phyloP scores from a whole-genome alignment of 2,329 filamentous ascomycete species.

The Pyricularia pennisetigena region DNA sequence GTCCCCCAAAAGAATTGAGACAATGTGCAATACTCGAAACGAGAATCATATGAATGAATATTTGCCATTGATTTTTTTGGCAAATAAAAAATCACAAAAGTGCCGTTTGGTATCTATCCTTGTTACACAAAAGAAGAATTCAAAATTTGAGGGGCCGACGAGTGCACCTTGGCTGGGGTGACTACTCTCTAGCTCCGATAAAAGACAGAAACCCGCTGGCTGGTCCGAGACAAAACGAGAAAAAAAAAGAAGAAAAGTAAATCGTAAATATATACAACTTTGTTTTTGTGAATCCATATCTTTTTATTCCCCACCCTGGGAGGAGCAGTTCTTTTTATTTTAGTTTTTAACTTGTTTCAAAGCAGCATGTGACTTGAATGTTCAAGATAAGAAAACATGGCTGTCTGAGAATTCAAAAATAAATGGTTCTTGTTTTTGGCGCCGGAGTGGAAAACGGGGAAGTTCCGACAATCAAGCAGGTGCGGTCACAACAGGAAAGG shows the following conservation, averaged over 20 bases:
- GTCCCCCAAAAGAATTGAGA: neutral
- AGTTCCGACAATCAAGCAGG: neutral
- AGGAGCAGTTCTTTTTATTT: neutral
- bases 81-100: neutral
- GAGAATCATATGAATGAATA: neutral
- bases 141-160: neutral
- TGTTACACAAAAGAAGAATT: neutral
- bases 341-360: too few species aligned
- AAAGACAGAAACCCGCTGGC: neutral
- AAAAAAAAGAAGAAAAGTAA: neutral
- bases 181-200: neutral
- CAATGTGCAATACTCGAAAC: neutral
- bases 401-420: neutral
- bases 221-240: neutral
- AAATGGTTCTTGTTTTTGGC: neutral
- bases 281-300: neutral
- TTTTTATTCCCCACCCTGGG: neutral
- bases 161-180: neutral
- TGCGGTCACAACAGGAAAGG: neutral
- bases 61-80: neutral
- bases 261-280: neutral
- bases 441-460: neutral
- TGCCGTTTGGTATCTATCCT: neutral
- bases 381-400: neutral
- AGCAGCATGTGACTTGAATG: too few species aligned